Evolutionary conservation across 2,329 filamentous ascomycete genomes (phyloP), one percentile per base, ranked within the genome.

Genomic region (Aspergillus pseudoglaucus): DNA sequence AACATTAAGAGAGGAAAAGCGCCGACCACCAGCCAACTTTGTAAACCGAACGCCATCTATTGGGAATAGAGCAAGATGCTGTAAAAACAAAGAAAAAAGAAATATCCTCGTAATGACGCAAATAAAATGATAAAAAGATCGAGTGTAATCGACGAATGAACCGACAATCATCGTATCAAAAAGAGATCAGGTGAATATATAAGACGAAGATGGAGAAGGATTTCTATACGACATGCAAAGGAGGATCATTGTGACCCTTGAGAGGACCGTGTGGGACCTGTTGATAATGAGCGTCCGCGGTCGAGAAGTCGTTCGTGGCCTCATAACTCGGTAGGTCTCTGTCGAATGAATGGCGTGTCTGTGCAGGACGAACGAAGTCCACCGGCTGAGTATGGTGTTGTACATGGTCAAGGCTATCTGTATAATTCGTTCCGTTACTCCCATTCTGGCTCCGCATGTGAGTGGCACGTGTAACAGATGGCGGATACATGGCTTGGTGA

Each of bases 341-440:
- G 62, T 97, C 93, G 81, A 95, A 91, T 0, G 89, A 95, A 53
- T 83, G 82, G 44, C 90, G 80, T 59, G 94, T 82, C 47, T 90
- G 82, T 62, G 97, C 91, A 65, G 87, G 85, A 22, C 77, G 78
- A 8, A 68, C 65, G 39, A 64, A 68, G 50, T 87, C 84, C 54
- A 82, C 65, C 14, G 84, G 84, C 56, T 76, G 72, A 52, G 83
- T 79, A 58, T 82, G 80, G 46, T 63, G 57, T 52, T 67, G 71
- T 51, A 68, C 72, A 14, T 68, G 72, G 37, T 73, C 71, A 44
- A 70, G 59, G 52, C 69, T 73, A 33, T 67, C 75, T 18, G 89
- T 94, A 67, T 90, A 94, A 59, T 94, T 90, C 44, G 93, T 96
- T 52, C 89, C 91, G 68, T 95, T 90, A 70, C 90, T 96, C 51